Evolutionary conservation across 129 eudicot genomes (phyloP).

Genomic region (Centrapalus pauciflorus): DNA sequence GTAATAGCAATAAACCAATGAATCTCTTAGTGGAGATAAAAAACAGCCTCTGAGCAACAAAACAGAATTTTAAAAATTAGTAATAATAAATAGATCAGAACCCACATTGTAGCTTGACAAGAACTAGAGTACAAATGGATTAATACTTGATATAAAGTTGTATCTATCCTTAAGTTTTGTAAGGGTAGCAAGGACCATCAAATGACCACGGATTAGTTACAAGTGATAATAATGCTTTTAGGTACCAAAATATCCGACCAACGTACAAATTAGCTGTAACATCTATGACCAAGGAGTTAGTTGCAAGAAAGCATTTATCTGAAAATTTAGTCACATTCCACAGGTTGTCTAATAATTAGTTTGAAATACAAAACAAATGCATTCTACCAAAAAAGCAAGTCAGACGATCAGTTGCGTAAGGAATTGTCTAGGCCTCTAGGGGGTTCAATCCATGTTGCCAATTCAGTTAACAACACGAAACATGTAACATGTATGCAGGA

Average conservation of each 20-base stretch:
- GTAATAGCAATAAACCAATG: neutral
- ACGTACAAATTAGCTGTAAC: too few relatives aligned
- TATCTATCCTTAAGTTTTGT: neutral
- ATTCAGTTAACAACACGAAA: neutral
- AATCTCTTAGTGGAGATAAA: neutral
- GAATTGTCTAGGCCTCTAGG: neutral
- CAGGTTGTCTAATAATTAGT: neutral
- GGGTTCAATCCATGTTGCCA: neutral
- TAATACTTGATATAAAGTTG: neutral
- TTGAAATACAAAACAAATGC: neutral
- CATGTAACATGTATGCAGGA: neutral
- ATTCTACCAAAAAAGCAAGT: neutral
- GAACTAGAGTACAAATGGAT: neutral
- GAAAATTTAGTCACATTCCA: neutral
- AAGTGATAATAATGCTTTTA: neutral
- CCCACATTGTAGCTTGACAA: neutral
- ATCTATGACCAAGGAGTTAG: neutral
- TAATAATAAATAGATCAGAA: neutral
- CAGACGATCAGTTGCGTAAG: neutral
- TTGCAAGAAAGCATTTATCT: neutral
- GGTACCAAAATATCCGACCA: too few relatives aligned
- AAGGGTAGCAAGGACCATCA: neutral
- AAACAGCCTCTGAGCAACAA: neutral
- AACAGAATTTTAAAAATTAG: neutral
- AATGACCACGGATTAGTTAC: too few relatives aligned